Conservation (phyloP, 1,139 yeast species). For the Wickerhamiella infanticola region DNA sequence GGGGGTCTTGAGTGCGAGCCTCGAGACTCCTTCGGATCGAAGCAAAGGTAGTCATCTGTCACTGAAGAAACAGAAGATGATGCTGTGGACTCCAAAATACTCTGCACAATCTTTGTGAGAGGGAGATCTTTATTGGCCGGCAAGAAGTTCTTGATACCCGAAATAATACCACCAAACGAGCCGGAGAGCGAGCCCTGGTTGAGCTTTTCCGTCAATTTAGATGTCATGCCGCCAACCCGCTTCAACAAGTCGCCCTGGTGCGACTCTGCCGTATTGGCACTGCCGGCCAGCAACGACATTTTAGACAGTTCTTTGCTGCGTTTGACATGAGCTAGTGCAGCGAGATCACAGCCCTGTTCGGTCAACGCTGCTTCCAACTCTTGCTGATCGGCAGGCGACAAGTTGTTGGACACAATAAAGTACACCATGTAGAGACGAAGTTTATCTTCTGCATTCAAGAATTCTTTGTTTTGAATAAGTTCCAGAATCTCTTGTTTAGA, state of each 20-base stretch:
- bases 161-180: conserved; percentile 77
- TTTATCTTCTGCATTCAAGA: conserved; percentile 53
- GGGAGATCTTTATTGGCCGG: conserved; percentile 85
- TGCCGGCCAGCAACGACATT: conserved; percentile 31
- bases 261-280: conserved; percentile 16
- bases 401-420: conserved; percentile 32
- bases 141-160: conserved; percentile 72
- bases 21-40: conserved; percentile 72
- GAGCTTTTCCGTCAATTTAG: conserved; percentile 51
- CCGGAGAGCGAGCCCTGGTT: conserved; percentile 46
- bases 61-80: conserved; percentile 34
- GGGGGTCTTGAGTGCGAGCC: conserved; percentile 88
- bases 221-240: conserved; percentile 60
- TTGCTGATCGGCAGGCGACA: conserved; percentile 45
- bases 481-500: conserved; percentile 34
- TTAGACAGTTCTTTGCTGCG: conserved; percentile 69
- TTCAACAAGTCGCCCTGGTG: conserved; percentile 35
- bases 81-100: conserved; percentile 71
- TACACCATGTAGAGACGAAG: conserved; percentile 70
- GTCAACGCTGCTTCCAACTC: conserved; percentile 54
- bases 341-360: conserved; percentile 44
- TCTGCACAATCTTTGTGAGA: conserved; percentile 77
- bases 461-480: conserved; percentile 26
- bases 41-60: conserved; percentile 80
- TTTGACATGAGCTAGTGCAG: conserved; percentile 56